Base-by-base conservation (phyloP, 352 stramenopile genomes). In the Pythium dissotocum region DNA sequence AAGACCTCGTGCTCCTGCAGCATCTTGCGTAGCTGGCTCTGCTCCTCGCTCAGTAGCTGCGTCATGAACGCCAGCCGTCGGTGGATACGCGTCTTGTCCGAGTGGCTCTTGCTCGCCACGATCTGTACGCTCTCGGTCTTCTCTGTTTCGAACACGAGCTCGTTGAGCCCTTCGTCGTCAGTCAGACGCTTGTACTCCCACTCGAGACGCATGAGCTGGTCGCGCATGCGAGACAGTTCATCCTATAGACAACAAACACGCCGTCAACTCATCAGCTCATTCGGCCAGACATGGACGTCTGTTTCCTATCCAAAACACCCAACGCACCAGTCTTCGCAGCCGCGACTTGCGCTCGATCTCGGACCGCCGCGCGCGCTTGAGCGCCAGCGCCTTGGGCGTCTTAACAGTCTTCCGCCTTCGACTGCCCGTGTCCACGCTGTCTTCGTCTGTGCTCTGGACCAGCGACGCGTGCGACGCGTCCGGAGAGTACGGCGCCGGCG, bases 321-420 rank as follows among this genome's bases (percentile, higher is more conserved):
- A 48, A 14, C 73, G 26, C 57, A 80, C 73, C 62, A 77, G 61
- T 33, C 72, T 56, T 7, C 75, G 75, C 21, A 77, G 65, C 35
- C 75, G 59, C 30, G 75, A 90, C 61, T 87, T 85, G 61, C 81
- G 83, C 70, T 90, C 82, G 55, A 90, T 90, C 30, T 80, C 82
- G 7, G 82, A 88, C 36, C 82, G 77, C 28, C 82, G 67, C 30
- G 79, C 77, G 36, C 82, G 79, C 58, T 76, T 76, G 49, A 67
- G 55, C 38, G 64, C 69, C 18, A 58, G 30, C 18, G 53, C 63
- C 36, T 49, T 61, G n/a, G 62, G 61, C 16, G 62, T 57, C 51
- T 53, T 53, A 1, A 12, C 46, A 6, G 9, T 53, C 46, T 53
- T 53, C 7, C 46, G n/a, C 21, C 46, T 53, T 32, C 46, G 46